Evolutionary conservation across 345 rosid species (phyloP).

Genomic region (Melastoma malabathricum): DNA sequence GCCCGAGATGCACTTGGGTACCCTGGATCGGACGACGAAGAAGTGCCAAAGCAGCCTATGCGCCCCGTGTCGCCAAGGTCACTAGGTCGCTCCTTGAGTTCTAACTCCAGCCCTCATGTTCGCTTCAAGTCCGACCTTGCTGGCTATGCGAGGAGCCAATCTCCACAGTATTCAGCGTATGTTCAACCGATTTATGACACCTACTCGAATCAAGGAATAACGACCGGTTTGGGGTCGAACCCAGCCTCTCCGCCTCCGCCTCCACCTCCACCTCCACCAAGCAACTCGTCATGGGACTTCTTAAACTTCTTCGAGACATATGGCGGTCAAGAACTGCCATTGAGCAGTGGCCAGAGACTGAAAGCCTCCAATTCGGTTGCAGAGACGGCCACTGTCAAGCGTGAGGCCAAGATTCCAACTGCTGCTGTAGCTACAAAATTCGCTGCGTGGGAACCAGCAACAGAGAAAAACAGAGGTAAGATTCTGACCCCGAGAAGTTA

Average conservation of each 20-base stretch:
- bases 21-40: background rate
- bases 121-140: constrained; percentile 40
- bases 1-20: constrained; percentile 1
- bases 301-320: constrained; percentile 45
- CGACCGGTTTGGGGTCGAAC: background rate
- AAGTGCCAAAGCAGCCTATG: constrained; percentile 10
- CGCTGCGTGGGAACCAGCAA: background rate
- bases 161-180: background rate
- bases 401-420: too few relatives aligned
- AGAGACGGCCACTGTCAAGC: background rate
- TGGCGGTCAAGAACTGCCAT: constrained; percentile 20
- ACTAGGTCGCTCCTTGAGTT: constrained; percentile 14
- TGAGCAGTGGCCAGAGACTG: background rate
- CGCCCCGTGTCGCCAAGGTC: background rate
- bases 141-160: constrained; percentile 2
- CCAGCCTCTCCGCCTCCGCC: constrained; percentile 14
- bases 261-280: constrained; percentile 37
- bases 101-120: constrained; percentile 34
- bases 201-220: background rate
- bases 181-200: constrained; percentile 10
- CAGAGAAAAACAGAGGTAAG: too few relatives aligned
- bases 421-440: background rate
- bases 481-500: background rate
- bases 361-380: background rate
- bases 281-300: constrained; percentile 47